Evolutionary conservation across 176 grass and related monocot genomes (phyloP), one percentile per base, ranked within the genome.

Genomic region (Triticum urartu): DNA sequence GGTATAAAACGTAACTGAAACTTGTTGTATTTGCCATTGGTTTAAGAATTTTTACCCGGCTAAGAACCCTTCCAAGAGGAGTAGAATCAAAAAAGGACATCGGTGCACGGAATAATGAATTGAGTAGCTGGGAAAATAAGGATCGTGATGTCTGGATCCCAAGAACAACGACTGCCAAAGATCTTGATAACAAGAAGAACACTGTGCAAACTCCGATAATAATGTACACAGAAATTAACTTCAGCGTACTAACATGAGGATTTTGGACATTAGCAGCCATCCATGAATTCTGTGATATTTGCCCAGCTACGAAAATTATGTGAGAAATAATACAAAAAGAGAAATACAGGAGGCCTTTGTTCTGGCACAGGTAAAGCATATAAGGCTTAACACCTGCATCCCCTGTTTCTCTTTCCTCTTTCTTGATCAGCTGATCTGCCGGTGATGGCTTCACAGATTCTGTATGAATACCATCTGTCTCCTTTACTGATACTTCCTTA

Each of bases 211-310:
- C 69, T 66, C 95, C 92, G 43, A 98, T 92, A 76, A 80, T 73
- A 15, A 95, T 79, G 77, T 98, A 98, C 68, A 98, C 95, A 26
- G 63, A 76, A 64, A 95, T 95, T 84, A 98, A 82, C 59, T 87
- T 90, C 15, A 98, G 87, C 6, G 56, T 83, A 72, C 89, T 89
- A 65, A 98, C 82, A 87, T 79, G 68, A 73, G 91, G 80, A 75
- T 92, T 92, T 64, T 98, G 48, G 72, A 98, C 83, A 82, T 95
- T 93, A 58, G 95, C 91, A 85, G 95, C 95, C 91, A 98, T 92
- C 95, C 95, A 98, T 68, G 93, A 87, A 67, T 95, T 98, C 78
- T 95, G 95, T 36, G 92, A 98, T 89, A 98, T 89, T 90, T 98
- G 95, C 10, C 87, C 95, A 66, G 47, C 17, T 74, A 92, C 2